Conservation (phyloP, 805 yeast species). For the Myxozyma lipomycoides region DNA sequence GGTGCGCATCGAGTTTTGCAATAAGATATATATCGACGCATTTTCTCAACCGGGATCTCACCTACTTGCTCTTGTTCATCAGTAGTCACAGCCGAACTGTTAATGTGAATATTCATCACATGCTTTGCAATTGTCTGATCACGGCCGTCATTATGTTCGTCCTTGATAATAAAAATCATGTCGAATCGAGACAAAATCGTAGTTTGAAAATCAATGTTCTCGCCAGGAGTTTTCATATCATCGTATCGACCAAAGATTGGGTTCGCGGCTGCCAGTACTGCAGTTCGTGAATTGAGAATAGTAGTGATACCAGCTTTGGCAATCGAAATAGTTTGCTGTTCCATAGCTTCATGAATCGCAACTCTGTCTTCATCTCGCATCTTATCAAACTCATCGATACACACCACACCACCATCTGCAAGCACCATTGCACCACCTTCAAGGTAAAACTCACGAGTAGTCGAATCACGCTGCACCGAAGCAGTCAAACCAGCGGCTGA, state of each 20-base stretch:
- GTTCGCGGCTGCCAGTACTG: conserved; percentile 96
- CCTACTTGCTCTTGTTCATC: conserved; percentile 51
- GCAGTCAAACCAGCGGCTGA: conserved; percentile 99
- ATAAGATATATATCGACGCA: conserved; percentile 90
- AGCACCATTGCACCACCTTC: conserved; percentile 99
- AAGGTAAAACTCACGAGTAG: conserved; percentile 83
- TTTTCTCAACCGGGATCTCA: conserved; percentile 82
- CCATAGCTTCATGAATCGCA: conserved; percentile 99
- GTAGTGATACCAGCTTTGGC: conserved; percentile 99
- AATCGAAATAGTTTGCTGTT: conserved; percentile 96
- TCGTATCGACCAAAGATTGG: conserved; percentile 97
- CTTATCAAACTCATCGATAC: conserved; percentile 98
- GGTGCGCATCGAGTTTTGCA: conserved; percentile 88
- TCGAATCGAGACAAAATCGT: conserved; percentile 96
- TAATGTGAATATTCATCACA: conserved; percentile 92
- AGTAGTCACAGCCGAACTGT: conserved; percentile 52
- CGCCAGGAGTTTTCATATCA: conserved; percentile 94
- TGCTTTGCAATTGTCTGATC: conserved; percentile 86
- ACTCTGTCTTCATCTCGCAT: conserved; percentile 99
- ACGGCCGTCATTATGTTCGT: conserved; percentile 80
- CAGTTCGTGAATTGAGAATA: conserved; percentile 89
- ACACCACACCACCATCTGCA: conserved; percentile 98
- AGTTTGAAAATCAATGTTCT: conserved; percentile 95
- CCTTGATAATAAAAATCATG: conserved; percentile 96
- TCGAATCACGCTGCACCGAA: conserved; percentile 87